A percentile compares a stretch with the other conserved stretches of the same genome.
These are phyloP conservation scores for Claviceps sp. DNA, from an alignment of 2,329 filamentous ascomycete species.

Conservation along the genomic window DNA sequence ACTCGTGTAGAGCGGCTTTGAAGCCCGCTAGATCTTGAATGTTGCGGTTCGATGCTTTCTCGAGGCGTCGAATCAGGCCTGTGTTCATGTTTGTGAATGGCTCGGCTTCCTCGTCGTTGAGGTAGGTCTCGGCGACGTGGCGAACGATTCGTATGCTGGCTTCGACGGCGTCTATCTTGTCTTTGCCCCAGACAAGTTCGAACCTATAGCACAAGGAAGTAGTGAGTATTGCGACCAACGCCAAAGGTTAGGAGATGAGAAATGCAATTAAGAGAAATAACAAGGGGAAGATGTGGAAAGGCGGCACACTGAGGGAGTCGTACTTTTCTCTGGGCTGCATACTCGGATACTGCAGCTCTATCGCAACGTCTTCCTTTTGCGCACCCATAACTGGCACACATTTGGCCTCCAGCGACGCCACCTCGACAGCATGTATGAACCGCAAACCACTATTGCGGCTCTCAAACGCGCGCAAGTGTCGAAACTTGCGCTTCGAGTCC, in stretches of 20 bases:
- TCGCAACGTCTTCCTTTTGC: conserved; percentile 38
- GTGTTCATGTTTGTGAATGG: conserved; percentile 57
- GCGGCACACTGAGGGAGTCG: conserved; percentile 7
- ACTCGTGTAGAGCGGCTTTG: conserved; percentile 56
- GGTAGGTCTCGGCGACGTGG: conserved; percentile 61
- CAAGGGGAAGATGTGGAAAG: not conserved
- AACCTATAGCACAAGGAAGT: conserved; percentile 15
- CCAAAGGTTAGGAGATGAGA: not conserved
- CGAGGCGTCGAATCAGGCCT: conserved; percentile 65
- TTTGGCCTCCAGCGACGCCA: conserved; percentile 37
- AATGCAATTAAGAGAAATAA: not conserved
- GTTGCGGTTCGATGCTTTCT: conserved; percentile 56
- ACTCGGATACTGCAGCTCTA: conserved; percentile 78
- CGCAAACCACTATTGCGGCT: conserved; percentile 26
- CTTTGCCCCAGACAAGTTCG: conserved; percentile 63
- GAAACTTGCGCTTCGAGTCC: conserved; percentile 34
- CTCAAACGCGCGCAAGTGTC: conserved; percentile 32
- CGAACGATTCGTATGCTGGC: conserved; percentile 60
- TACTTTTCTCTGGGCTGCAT: conserved; percentile 54
- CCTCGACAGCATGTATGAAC: conserved; percentile 46
- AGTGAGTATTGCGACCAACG: not conserved
- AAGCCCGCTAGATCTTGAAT: conserved; percentile 55
- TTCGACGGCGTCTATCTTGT: conserved; percentile 63
- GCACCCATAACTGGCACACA: conserved; percentile 38
- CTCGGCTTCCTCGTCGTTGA: conserved; percentile 54